phyloP scores from a whole-genome alignment of 352 stramenopile species.

The Saprolegnia diclina region DNA sequence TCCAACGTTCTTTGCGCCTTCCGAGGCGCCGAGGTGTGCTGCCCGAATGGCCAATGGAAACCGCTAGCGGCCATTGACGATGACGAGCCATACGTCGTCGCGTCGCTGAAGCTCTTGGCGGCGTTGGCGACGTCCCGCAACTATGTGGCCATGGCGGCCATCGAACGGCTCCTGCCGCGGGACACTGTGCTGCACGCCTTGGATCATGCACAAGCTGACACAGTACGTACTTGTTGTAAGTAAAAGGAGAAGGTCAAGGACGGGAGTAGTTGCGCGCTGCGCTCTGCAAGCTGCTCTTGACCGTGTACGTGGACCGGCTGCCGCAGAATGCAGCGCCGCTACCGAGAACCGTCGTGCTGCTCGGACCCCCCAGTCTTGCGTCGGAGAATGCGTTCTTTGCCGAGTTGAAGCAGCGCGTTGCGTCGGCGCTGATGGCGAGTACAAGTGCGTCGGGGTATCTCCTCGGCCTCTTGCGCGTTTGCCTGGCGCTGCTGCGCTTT shows the following conservation, averaged over 20 bases:
- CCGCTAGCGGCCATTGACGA: no score
- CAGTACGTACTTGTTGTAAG: background rate
- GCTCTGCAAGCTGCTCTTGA: background rate
- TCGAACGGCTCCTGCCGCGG: background rate
- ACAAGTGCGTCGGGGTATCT: no score
- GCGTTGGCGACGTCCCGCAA: background rate
- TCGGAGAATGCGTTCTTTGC: background rate
- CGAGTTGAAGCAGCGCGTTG: no score
- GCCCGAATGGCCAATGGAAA: no score
- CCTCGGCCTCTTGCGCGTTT: no score
- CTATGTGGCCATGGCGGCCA: background rate
- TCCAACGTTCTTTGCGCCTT: no score
- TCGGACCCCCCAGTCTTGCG: no score
- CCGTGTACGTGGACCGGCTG: constrained; percentile 11
- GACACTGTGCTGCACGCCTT: background rate
- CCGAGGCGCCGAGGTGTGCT: no score
- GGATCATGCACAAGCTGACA: background rate
- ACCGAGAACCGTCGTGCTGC: background rate
- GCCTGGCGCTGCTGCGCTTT: no score
- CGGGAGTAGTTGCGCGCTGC: constrained; percentile 2
- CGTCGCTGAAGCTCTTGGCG: background rate
- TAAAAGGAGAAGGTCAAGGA: background rate
- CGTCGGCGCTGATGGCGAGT: no score
- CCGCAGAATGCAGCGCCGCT: background rate
- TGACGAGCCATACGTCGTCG: background rate